Evolutionary conservation across 2,329 filamentous ascomycete species (phyloP).

Genomic region (Teratosphaeria gauchensis): DNA sequence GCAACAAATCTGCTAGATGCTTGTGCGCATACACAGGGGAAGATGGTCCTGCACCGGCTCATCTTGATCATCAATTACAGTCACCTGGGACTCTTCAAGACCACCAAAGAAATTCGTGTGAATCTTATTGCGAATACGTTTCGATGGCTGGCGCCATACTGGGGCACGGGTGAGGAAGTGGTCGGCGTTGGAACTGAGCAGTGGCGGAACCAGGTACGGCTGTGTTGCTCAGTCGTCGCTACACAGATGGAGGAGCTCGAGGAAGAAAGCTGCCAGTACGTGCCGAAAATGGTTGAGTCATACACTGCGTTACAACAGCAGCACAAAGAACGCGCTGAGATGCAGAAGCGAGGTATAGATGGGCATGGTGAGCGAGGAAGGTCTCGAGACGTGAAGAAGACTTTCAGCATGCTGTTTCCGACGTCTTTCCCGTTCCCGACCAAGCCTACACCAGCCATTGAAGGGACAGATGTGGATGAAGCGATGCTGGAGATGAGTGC

Average conservation of each 20-base stretch:
- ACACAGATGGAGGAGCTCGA: conserved; percentile 70
- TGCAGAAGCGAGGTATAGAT: neutral
- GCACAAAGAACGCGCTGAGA: conserved; percentile 23
- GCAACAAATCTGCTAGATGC: conserved; percentile 92
- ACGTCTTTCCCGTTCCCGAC: conserved; percentile 80
- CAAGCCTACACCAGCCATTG: conserved; percentile 48
- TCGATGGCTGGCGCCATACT: conserved; percentile 86
- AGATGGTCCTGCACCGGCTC: conserved; percentile 83
- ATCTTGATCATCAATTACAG: conserved; percentile 89
- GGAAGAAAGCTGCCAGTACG: conserved; percentile 75
- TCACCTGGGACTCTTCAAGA: conserved; percentile 67
- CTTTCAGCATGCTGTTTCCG: conserved; percentile 80
- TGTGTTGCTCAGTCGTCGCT: conserved; percentile 87
- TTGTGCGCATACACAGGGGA: conserved; percentile 77
- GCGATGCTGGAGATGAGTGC: conserved; percentile 80
- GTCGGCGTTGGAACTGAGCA: conserved; percentile 50
- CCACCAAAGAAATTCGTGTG: conserved; percentile 61
- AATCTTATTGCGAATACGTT: conserved; percentile 55
- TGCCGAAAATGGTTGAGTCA: conserved; percentile 83
- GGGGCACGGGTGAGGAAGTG: conserved; percentile 59
- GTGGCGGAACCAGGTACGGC: conserved; percentile 83
- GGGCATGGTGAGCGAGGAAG: neutral
- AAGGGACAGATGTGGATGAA: conserved; percentile 51
- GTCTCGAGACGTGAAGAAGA: conserved; percentile 44
- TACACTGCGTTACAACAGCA: conserved; percentile 68